Conservation (phyloP, 345 rosid genomes). For the Aquilaria sinensis region DNA sequence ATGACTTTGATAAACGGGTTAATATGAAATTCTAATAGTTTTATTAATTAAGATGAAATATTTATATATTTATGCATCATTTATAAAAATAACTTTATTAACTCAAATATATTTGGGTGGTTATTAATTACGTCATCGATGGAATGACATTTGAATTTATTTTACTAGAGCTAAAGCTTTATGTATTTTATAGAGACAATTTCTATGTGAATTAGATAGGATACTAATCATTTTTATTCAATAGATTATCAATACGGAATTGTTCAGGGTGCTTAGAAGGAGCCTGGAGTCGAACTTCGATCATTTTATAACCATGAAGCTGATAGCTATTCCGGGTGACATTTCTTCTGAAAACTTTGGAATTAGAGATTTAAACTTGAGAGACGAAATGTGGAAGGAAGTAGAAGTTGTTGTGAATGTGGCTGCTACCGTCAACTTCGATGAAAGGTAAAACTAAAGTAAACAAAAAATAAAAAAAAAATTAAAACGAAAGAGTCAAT, state of each 20-base stretch:
- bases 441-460: constrained; percentile 28
- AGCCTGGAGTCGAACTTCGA: constrained; percentile 12
- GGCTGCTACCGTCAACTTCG: constrained; percentile 33
- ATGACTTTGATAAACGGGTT: no score
- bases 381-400: constrained; percentile 21
- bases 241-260: constrained; percentile 20
- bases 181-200: no score
- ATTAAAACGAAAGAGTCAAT: constrained; percentile 1
- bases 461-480: constrained; percentile 18
- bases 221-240: no score
- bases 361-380: constrained; percentile 13
- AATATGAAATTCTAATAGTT: no score
- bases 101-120: no score
- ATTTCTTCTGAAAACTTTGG: constrained; percentile 24
- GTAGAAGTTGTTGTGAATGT: constrained; percentile 29
- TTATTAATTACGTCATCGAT: no score
- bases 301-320: constrained; percentile 11
- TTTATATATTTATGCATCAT: no score
- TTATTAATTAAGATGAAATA: no score
- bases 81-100: no score
- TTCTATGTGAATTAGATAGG: no score
- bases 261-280: constrained; percentile 18
- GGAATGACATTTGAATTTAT: no score
- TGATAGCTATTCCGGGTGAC: constrained; percentile 26
- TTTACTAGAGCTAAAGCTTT: no score